Evolutionary conservation across 2,329 filamentous ascomycete species (phyloP), one percentile per base, ranked within the genome.

Genomic region (Botryotinia convoluta): DNA sequence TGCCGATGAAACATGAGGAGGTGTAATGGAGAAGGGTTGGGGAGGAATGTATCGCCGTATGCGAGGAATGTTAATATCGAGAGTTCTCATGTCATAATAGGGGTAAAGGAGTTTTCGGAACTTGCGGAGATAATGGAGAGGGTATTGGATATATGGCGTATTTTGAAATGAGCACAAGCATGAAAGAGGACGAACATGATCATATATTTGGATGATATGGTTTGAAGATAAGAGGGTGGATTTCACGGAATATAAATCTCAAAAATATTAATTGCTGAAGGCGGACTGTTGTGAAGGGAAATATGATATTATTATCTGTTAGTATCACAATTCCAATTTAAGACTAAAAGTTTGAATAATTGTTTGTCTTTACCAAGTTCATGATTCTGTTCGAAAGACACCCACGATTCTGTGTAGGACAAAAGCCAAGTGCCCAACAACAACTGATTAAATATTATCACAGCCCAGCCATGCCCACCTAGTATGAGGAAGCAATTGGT

Each of bases 71-170:
- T 69, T 60, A n/a, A 44, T 44, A 60, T 26, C 51, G 48, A 12
- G 9, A 44, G 48, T 12, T 45, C 32, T 45, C 20, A 39, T 59
- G n/a, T 60, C 22, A 69, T n/a, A 69, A 69, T 61, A 44, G 37
- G n/a, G 32, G 64, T 29, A 35, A 61, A 60, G 51, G 67, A 69
- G 67, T 69, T 69, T 60, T 69, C 54, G 67, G 67, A 60, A 22
- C 39, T n/a, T 44, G 37, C n/a, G 51, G 67, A 69, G 37, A 60
- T 12, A 42, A 29, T 44, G 51, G 14, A 14, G 37, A 32, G 48
- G 32, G 51, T 6, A 61, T 44, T 44, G 67, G 51, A 45, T 44
- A 59, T 69, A 60, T n/a, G 67, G 67, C 51, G 67, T 35, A 69
- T n/a, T 12, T 42, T 37, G 51, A 14, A 9, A 35, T 22, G 9